A percentile compares a stretch with the other conserved stretches of the same genome.
These are phyloP conservation scores for Oryza brachyantha DNA, from an alignment of 176 grass and related monocot genomes.

Conservation along the genomic window DNA sequence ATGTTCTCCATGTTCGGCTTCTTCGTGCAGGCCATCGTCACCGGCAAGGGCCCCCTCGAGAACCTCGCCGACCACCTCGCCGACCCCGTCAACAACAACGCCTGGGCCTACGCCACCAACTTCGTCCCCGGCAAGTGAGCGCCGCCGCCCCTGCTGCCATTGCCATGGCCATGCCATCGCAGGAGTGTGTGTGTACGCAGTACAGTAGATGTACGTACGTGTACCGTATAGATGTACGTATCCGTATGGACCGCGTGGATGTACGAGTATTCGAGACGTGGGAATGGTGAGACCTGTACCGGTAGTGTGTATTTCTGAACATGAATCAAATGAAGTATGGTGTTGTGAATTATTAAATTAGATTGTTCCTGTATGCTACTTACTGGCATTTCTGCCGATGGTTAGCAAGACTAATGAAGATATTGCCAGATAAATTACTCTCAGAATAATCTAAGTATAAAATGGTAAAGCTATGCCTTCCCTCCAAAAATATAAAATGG, in stretches of 20 bases:
- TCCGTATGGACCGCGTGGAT: background rate
- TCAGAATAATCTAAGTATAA: background rate
- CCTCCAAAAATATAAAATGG: too few species aligned
- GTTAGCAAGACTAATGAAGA: too few species aligned
- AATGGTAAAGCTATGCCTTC: too few species aligned
- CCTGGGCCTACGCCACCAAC: conserved; percentile 81
- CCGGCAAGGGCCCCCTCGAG: conserved; percentile 74
- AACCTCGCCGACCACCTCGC: conserved; percentile 78
- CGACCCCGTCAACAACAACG: conserved; percentile 84
- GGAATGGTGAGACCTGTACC: background rate
- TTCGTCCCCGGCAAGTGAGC: conserved; percentile 75
- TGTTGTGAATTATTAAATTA: background rate
- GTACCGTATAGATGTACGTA: conserved; percentile 25
- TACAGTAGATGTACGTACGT: background rate
- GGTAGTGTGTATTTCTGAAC: background rate
- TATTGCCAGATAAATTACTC: background rate
- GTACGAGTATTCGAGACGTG: background rate
- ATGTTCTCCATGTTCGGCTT: conserved; percentile 85
- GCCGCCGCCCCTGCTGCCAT: background rate
- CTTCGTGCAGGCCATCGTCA: conserved; percentile 86
- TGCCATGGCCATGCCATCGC: background rate
- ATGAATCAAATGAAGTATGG: background rate
- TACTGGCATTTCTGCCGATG: too few species aligned
- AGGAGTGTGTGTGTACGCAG: background rate
- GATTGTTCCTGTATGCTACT: background rate